Evolutionary conservation across 192 early-diverging fungal species (phyloP).

Genomic region (Thamnidium elegans): DNA sequence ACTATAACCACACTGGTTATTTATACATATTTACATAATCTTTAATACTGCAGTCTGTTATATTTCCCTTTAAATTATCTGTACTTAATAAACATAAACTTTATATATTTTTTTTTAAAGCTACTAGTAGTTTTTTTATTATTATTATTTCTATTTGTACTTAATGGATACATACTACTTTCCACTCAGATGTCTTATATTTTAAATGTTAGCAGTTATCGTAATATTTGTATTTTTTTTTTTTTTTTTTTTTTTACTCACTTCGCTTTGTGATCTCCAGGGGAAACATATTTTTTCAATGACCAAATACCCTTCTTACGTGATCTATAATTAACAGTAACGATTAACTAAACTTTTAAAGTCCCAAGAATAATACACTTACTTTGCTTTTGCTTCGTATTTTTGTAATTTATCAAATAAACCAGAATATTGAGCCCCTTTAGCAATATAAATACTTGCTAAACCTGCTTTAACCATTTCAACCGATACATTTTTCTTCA

Average conservation of each 20-base stretch:
- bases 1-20: too few species aligned
- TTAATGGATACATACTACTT: background rate
- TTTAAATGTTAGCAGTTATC: background rate
- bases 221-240: too few species aligned
- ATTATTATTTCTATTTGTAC: too few species aligned
- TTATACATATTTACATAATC: too few species aligned
- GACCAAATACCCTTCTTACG: slow-evolving; percentile 50
- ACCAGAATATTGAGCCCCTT: slow-evolving; percentile 57
- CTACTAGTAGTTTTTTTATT: too few species aligned
- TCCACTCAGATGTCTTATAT: background rate
- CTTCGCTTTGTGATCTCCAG: slow-evolving; percentile 42
- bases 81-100: too few species aligned
- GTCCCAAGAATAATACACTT: slow-evolving; percentile 10
- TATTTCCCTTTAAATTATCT: too few species aligned
- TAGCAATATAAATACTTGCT: slow-evolving; percentile 55
- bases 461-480: slow-evolving; percentile 58
- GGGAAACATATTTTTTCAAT: slow-evolving; percentile 40
- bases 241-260: slow-evolving; percentile 7
- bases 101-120: too few species aligned
- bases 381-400: slow-evolving; percentile 53
- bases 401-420: slow-evolving; percentile 42
- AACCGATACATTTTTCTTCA: slow-evolving; percentile 52
- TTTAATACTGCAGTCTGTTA: too few species aligned
- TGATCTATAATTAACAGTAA: slow-evolving; percentile 11
- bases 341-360: background rate